phyloP scores from a whole-genome alignment of 768 basidiomycete genomes.

The Termitomyces bulborhizus region DNA sequence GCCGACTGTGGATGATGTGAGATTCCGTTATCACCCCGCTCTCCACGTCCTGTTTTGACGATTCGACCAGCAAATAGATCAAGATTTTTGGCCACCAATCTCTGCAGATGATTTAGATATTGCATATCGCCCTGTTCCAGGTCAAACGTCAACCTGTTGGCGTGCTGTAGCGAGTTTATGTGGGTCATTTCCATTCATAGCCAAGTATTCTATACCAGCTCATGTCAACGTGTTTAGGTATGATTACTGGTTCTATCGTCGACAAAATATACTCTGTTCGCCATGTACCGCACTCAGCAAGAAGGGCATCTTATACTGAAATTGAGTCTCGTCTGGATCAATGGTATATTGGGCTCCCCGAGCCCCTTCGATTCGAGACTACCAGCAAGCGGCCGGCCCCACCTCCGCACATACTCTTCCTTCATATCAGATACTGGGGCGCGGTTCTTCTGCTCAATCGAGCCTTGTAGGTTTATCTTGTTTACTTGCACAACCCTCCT shows the following conservation, averaged over 20 bases:
- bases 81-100: conserved; percentile 47
- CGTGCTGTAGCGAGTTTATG: conserved; percentile 53
- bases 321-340: conserved; percentile 67
- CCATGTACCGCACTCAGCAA: conserved; percentile 34
- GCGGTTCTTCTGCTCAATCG: conserved; percentile 69
- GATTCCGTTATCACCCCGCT: conserved; percentile 3
- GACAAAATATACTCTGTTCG: conserved; percentile 67
- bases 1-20: conserved; percentile 50
- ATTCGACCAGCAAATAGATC: conserved; percentile 48
- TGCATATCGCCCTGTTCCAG: conserved; percentile 41
- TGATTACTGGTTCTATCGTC: conserved; percentile 63
- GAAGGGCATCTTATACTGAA: conserved; percentile 41
- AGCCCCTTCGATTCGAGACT: conserved; percentile 54
- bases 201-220: not conserved
- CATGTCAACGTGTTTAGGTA: conserved; percentile 30
- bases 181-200: conserved; percentile 23
- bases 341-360: conserved; percentile 68
- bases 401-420: conserved; percentile 57
- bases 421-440: conserved; percentile 75
- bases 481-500: not conserved
- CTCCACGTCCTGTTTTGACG: conserved; percentile 2
- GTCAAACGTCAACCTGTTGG: conserved; percentile 47
- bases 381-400: conserved; percentile 47
- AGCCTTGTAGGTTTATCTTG: conserved; percentile 57
- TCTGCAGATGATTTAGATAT: conserved; percentile 30